Percentiles rank a stretch among this genome's conserved stretches.
These are phyloP conservation scores for Auricularia sp. DNA, from an alignment of 768 basidiomycete genomes.

Conservation along the genomic window DNA sequence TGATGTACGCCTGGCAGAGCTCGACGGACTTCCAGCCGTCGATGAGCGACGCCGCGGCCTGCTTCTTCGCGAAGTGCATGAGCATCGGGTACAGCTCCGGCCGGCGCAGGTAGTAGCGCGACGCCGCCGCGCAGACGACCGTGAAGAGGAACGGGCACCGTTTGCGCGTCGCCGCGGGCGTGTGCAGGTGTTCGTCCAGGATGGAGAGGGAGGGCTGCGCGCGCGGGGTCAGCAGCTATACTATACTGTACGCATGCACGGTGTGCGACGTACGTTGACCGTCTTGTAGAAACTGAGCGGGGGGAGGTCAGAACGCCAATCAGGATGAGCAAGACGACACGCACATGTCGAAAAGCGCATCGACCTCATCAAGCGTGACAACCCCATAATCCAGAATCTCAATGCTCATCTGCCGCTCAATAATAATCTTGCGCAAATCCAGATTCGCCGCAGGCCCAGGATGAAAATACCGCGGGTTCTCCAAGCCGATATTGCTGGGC, in stretches of 20 bases:
- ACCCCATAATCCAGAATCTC: constrained; percentile 38
- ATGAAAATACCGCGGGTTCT: background rate
- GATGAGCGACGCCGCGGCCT: constrained; percentile 48
- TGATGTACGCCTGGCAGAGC: constrained; percentile 65
- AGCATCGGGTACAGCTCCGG: constrained; percentile 48
- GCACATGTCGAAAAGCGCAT: constrained; percentile 43
- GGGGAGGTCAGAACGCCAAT: background rate
- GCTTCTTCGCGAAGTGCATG: constrained; percentile 52
- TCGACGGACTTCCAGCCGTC: constrained; percentile 63
- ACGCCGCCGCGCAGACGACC: constrained; percentile 57
- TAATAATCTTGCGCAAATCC: constrained; percentile 14
- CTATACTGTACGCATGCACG: background rate
- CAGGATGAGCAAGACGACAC: constrained; percentile 12
- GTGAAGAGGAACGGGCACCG: constrained; percentile 31
- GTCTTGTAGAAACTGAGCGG: constrained; percentile 14
- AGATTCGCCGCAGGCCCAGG: constrained; percentile 8
- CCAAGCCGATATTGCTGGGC: background rate
- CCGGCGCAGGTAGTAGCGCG: constrained; percentile 49
- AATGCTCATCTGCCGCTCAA: constrained; percentile 23
- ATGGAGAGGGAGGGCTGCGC: constrained; percentile 22
- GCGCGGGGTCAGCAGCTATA: background rate
- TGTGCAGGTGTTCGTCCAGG: constrained; percentile 30
- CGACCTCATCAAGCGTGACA: constrained; percentile 42
- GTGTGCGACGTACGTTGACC: constrained; percentile 12
- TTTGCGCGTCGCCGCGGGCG: constrained; percentile 26